phyloP scores from a whole-genome alignment of 2,329 filamentous ascomycete species.

The Intubia oerlemansii region DNA sequence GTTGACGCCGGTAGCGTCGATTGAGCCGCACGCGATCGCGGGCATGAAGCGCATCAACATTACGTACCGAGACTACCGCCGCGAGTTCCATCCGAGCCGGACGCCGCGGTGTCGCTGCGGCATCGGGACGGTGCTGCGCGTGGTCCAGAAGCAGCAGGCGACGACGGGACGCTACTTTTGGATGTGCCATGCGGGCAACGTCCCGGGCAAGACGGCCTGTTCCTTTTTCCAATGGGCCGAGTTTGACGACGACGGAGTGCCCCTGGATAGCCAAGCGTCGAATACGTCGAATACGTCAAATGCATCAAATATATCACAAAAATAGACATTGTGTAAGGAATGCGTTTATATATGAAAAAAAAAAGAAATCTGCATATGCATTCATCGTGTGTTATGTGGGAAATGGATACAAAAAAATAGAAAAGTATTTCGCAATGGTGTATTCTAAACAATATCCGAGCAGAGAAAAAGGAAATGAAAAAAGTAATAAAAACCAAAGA shows the following conservation, averaged over 20 bases:
- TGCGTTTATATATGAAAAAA: too few species aligned
- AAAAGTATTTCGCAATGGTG: neutral
- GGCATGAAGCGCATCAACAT: conserved; percentile 74
- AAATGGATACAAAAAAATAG: neutral
- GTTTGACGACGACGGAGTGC: conserved; percentile 72
- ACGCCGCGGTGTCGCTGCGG: conserved; percentile 64
- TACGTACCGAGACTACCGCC: conserved; percentile 76
- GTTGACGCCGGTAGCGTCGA: conserved; percentile 50
- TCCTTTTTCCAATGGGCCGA: conserved; percentile 68
- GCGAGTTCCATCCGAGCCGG: conserved; percentile 50
- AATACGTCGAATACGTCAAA: too few species aligned
- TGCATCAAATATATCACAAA: too few species aligned
- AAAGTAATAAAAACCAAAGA: conserved; percentile 1
- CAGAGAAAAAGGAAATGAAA: neutral
- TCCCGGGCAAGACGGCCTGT: conserved; percentile 48
- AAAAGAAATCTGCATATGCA: too few species aligned
- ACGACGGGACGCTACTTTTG: conserved; percentile 65
- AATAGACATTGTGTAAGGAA: too few species aligned
- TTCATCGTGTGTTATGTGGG: neutral
- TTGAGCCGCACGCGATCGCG: conserved; percentile 69
- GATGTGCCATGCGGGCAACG: conserved; percentile 70
- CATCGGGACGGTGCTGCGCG: conserved; percentile 47
- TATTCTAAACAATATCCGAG: neutral
- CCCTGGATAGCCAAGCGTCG: conserved; percentile 37
- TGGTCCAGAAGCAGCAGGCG: conserved; percentile 58